Conservation (phyloP, 306 rosid genomes). For the Vigna unguiculata region DNA sequence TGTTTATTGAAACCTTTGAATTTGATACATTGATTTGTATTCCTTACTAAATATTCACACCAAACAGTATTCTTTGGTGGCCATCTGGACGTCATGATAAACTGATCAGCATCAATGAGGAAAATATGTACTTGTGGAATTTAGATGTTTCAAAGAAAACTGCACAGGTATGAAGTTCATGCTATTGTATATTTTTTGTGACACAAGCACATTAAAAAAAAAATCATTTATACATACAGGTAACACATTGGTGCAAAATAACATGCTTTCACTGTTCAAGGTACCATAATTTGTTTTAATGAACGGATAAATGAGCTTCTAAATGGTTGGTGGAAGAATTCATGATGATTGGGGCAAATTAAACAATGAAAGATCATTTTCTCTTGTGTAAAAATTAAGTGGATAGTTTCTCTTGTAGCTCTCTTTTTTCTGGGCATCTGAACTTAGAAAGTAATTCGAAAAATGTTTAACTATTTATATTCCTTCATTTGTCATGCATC, state of each 20-base stretch:
- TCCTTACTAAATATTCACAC: slow-evolving; percentile 39
- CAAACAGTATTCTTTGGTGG: slow-evolving; percentile 92
- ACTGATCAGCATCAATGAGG: slow-evolving; percentile 86
- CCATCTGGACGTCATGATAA: slow-evolving; percentile 94
- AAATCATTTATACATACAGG: not conserved
- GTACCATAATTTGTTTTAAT: not conserved
- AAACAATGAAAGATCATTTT: slow-evolving; percentile 17
- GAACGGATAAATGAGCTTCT: slow-evolving; percentile 25
- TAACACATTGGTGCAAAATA: slow-evolving; percentile 1
- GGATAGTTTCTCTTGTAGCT: slow-evolving; percentile 9
- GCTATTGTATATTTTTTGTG: slow-evolving; percentile 32
- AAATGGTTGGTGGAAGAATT: slow-evolving; percentile 30
- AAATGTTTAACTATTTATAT: not conserved
- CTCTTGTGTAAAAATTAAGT: not conserved
- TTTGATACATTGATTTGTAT: slow-evolving; percentile 25
- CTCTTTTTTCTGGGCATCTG: slow-evolving; percentile 20
- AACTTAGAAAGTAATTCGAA: not conserved
- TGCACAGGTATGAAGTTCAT: slow-evolving; percentile 71
- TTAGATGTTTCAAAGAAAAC: slow-evolving; percentile 83
- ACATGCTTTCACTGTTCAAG: slow-evolving; percentile 16
- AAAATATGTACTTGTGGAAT: slow-evolving; percentile 84
- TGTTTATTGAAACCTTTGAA: not conserved
- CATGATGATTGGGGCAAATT: slow-evolving; percentile 22
- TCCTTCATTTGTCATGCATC: slow-evolving; percentile 23
- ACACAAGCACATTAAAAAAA: not conserved